phyloP scores from a whole-genome alignment of 73 alveolate genomes.

The Tetrahymena borealis region DNA sequence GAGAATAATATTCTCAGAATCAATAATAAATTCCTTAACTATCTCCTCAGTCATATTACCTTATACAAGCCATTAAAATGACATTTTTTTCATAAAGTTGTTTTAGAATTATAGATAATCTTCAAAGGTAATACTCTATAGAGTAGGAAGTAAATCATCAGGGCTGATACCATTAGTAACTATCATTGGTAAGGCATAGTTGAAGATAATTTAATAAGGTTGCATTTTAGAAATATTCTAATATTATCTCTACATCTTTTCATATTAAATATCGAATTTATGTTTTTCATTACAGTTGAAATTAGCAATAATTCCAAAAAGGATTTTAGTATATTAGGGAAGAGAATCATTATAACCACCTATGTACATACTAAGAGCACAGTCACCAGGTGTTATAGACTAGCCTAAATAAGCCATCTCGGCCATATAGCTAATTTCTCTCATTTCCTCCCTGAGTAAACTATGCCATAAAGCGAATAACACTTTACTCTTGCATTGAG shows the following conservation, averaged over 20 bases:
- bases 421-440: conserved; percentile 76
- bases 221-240: not conserved
- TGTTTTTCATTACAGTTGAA: not conserved
- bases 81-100: not conserved
- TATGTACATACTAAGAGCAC: not conserved
- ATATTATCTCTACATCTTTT: not conserved
- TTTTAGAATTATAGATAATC: not conserved
- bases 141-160: not conserved
- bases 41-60: not conserved
- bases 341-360: not conserved
- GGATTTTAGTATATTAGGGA: not conserved
- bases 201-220: not conserved
- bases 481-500: conserved; percentile 40
- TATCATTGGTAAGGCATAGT: not conserved
- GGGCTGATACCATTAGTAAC: not conserved
- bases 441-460: conserved; percentile 54
- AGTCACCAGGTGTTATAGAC: not conserved
- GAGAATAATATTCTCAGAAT: not conserved
- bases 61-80: not conserved
- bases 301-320: not conserved
- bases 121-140: not conserved
- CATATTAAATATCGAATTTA: not conserved
- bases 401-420: conserved; percentile 52
- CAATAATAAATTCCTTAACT: not conserved
- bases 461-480: conserved; percentile 46